Conservation (phyloP, 805 yeast species). For the Saccharomyces kudriavzevii region DNA sequence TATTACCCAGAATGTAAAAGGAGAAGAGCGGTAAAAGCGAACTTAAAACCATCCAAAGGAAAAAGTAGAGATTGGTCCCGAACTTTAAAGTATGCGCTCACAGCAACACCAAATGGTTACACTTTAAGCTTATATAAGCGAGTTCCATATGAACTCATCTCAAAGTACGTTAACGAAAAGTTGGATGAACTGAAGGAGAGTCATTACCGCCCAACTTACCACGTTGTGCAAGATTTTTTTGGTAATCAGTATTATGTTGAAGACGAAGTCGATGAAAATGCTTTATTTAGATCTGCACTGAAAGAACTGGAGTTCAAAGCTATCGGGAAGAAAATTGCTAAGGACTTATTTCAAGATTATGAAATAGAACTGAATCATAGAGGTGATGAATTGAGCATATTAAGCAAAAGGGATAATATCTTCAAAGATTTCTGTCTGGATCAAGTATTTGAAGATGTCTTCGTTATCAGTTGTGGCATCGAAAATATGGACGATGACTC, state of each 20-base stretch:
- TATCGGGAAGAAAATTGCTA: constrained; percentile 18
- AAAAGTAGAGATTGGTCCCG: background rate
- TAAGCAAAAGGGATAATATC: constrained; percentile 17
- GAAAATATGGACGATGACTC: constrained; percentile 9
- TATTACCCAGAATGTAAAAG: constrained; percentile 8
- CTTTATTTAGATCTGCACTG: constrained; percentile 14
- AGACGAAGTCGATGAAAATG: constrained; percentile 18
- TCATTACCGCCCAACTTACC: constrained; percentile 17
- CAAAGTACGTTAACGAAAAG: constrained; percentile 10
- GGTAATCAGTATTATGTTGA: constrained; percentile 29
- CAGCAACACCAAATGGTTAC: constrained; percentile 11
- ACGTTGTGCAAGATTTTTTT: constrained; percentile 18
- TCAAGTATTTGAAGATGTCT: constrained; percentile 17
- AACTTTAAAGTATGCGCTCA: constrained; percentile 9
- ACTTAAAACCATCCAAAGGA: background rate
- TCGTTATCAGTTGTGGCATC: constrained; percentile 18
- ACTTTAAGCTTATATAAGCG: constrained; percentile 14
- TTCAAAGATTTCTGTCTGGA: constrained; percentile 17
- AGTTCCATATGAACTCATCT: constrained; percentile 15
- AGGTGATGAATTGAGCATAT: constrained; percentile 18
- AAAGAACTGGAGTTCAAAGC: constrained; percentile 14
- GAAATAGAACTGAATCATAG: constrained; percentile 21
- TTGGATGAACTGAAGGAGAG: constrained; percentile 13
- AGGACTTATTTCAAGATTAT: constrained; percentile 22
- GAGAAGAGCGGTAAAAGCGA: constrained; percentile 3